Evolutionary conservation across 75 land plant genomes (phyloP).

Genomic region (Cryptomeria japonica): DNA sequence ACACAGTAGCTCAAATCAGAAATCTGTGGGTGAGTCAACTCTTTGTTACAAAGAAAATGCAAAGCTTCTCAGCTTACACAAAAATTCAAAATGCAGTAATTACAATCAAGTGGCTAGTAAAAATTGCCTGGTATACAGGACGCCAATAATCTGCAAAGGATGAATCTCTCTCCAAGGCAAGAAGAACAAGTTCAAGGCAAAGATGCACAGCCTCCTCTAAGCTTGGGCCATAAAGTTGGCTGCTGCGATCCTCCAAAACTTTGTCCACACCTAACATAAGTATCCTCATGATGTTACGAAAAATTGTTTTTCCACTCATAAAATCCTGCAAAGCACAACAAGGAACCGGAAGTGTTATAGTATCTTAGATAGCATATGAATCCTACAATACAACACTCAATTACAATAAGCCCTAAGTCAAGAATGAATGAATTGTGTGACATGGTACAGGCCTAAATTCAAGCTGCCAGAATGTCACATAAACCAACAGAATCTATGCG

Average conservation of each 20-base stretch:
- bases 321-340: slow-evolving; percentile 66
- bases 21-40: background rate
- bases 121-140: slow-evolving; percentile 81
- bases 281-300: slow-evolving; percentile 86
- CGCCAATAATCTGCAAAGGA: slow-evolving; percentile 82
- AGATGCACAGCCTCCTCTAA: slow-evolving; percentile 86
- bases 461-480: background rate
- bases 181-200: slow-evolving; percentile 77
- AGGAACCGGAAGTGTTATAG: background rate
- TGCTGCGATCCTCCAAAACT: slow-evolving; percentile 65
- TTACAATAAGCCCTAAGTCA: background rate
- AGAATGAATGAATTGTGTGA: background rate
- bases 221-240: slow-evolving; percentile 65
- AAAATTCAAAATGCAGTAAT: background rate
- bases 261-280: slow-evolving; percentile 71
- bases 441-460: background rate
- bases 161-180: slow-evolving; percentile 74
- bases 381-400: slow-evolving; percentile 4
- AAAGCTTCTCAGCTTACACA: background rate
- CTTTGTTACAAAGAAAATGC: background rate
- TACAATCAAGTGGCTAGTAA: background rate
- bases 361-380: background rate
- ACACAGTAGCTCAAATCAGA: background rate
- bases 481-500: background rate
- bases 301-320: slow-evolving; percentile 90